Evolutionary conservation across 164 flowering plant genomes (phyloP).

Genomic region (Houttuynia cordata): DNA sequence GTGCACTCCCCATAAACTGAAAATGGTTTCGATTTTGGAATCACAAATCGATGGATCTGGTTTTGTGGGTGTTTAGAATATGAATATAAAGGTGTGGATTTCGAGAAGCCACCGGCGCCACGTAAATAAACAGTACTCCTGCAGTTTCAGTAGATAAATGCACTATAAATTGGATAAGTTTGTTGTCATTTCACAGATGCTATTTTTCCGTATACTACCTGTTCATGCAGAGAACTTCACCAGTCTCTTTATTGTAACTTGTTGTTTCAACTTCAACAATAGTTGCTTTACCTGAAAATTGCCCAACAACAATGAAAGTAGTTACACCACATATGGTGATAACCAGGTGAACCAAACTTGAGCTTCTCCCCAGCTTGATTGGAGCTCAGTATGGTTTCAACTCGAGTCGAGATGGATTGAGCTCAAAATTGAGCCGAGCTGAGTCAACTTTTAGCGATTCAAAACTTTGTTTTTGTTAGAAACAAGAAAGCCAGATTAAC

Average conservation of each 20-base stretch:
- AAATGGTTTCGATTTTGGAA: conserved; percentile 57
- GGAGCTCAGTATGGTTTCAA: too few relatives aligned
- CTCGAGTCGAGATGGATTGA: too few relatives aligned
- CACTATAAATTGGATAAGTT: background rate
- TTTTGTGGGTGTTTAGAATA: conserved; percentile 47
- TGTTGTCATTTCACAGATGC: background rate
- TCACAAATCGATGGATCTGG: conserved; percentile 28
- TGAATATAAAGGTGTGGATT: conserved; percentile 56
- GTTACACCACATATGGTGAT: too few relatives aligned
- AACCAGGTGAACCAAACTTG: too few relatives aligned
- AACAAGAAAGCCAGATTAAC: too few relatives aligned
- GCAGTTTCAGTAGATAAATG: conserved; percentile 6
- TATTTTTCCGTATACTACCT: conserved; percentile 29
- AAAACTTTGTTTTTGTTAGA: too few relatives aligned
- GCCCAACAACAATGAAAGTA: background rate
- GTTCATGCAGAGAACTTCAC: conserved; percentile 70
- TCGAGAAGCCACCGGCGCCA: conserved; percentile 96
- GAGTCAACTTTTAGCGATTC: too few relatives aligned
- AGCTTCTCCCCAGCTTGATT: too few relatives aligned
- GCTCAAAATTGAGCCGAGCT: too few relatives aligned
- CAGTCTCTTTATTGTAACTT: conserved; percentile 57
- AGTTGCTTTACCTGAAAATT: conserved; percentile 67
- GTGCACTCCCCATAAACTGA: conserved; percentile 54
- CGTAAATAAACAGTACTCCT: conserved; percentile 55
- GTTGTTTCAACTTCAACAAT: conserved; percentile 61